Evolutionary conservation across 2,329 filamentous ascomycete species (phyloP), one percentile per base, ranked within the genome.

Genomic region (Sporothrix euskadiensis): DNA sequence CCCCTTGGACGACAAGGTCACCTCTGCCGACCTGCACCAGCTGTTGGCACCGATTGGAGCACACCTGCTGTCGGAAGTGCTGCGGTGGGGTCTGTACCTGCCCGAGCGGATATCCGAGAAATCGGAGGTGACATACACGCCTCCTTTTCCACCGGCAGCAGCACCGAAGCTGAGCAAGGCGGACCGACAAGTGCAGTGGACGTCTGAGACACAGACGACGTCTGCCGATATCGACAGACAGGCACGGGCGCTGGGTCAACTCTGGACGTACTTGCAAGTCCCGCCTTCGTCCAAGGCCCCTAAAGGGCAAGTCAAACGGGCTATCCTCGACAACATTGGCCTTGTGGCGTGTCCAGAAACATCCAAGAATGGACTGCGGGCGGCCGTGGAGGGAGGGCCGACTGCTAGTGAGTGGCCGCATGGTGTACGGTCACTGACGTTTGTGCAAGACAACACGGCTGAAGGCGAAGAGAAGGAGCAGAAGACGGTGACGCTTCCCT

Each of bases 161-260:
- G 95, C 95, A 0, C 88, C 89, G 0, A 97, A 97, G 79, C 88
- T 97, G 74, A 88, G 82, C 0, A 87, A 90, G 72, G 81, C 85
- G 6, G 89, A 95, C 77, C 83, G 84, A 1, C 86, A 89, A 74
- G 81, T 97, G 8, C 82, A 90, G 75, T 93, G 91, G 86, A 61
- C 26, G 26, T 22, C 9, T 10, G 22, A 56, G 52, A 56, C n/a
- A 30, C 3, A 84, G 3, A 89, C 88, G 85, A 82, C 83, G 0
- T 82, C 85, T n/a, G 81, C 83, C 3, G 85, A 88, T 0, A 85
- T 94, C 19, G 79, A 83, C 6, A 84, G 86, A 5, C 85, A 88
- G 5, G 83, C 88, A 69, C 85, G 86, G 9, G 89, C 91, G 0
- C 82, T 95, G 16, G 90, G 90, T 0, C 83, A 88, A 4, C 80